These are phyloP conservation scores for Fusarium bulbicola DNA, from an alignment of 2,329 filamentous ascomycete genomes.

Conservation along the genomic window DNA sequence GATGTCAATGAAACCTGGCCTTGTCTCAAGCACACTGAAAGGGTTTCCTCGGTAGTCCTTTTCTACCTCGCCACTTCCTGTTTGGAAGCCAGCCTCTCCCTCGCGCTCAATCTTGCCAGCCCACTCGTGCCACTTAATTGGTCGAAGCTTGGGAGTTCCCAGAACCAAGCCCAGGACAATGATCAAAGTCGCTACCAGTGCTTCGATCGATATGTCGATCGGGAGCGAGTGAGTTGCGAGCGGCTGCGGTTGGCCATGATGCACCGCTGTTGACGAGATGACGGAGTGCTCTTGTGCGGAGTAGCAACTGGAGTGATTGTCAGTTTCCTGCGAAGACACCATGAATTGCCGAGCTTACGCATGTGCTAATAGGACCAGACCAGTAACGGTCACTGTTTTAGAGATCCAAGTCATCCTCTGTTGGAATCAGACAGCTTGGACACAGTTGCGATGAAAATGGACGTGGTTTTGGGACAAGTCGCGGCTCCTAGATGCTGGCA, in stretches of 20 bases:
- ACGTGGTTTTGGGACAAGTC: conserved; percentile 35
- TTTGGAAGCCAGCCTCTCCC: conserved; percentile 67
- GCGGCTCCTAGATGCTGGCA: conserved; percentile 20
- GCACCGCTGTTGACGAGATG: conserved; percentile 67
- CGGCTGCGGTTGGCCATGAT: conserved; percentile 54
- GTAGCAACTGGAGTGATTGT: conserved; percentile 75
- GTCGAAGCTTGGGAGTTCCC: conserved; percentile 79
- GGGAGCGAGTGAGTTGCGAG: conserved; percentile 67
- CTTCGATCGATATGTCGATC: conserved; percentile 87
- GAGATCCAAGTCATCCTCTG: conserved; percentile 75
- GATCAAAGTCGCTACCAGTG: conserved; percentile 80
- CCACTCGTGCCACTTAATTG: conserved; percentile 85
- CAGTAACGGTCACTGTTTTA: conserved; percentile 75
- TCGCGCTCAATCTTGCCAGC: conserved; percentile 85
- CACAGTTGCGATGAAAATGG: neutral
- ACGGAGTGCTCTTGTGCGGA: conserved; percentile 92
- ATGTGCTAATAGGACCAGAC: conserved; percentile 82
- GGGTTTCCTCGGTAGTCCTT: conserved; percentile 80
- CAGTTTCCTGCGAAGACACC: conserved; percentile 6
- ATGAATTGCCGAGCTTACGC: conserved; percentile 68
- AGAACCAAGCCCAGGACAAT: conserved; percentile 85
- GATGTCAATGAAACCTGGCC: conserved; percentile 88
- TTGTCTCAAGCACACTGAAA: conserved; percentile 79
- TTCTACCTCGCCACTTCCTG: conserved; percentile 71
- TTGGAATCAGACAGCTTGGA: conserved; percentile 4